These are phyloP conservation scores for Plasmodium chabaudi DNA, from an alignment of 169 alveolate species.

Conservation along the genomic window DNA sequence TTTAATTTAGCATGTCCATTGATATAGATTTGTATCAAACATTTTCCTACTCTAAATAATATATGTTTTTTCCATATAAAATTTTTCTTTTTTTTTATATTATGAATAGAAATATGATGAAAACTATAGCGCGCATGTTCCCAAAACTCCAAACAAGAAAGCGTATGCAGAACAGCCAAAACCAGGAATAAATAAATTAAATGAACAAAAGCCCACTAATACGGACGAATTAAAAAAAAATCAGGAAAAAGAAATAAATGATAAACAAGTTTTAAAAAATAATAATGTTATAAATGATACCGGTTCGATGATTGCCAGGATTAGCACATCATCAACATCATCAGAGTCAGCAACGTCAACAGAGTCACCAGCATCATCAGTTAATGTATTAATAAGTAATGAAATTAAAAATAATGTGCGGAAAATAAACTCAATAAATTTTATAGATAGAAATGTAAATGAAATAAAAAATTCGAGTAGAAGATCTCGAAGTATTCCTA, in stretches of 20 bases:
- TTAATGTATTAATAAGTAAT: constrained; percentile 2
- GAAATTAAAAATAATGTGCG: neutral
- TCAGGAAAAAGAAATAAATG: constrained; percentile 3
- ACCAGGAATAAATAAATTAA: neutral
- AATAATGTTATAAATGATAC: neutral
- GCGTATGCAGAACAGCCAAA: neutral
- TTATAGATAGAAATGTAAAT: neutral
- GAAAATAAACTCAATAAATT: neutral
- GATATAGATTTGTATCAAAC: neutral
- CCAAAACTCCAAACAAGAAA: neutral
- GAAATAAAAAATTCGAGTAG: neutral
- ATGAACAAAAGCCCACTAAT: neutral
- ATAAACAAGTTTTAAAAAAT: neutral
- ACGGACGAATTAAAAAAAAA: constrained; percentile 2
- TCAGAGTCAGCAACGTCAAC: no score
- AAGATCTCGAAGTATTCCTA: constrained; percentile 5
- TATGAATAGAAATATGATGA: constrained; percentile 37
- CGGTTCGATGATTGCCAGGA: neutral
- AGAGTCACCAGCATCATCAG: neutral
- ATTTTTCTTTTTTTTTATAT: constrained; percentile 3
- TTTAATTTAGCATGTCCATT: neutral
- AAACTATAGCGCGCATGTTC: neutral
- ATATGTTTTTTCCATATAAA: no score
- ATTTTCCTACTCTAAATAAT: no score
- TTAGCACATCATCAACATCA: constrained; percentile 3